Base-by-base conservation (phyloP, 495 filamentous ascomycete genomes). In the Xylaria telfairii region DNA sequence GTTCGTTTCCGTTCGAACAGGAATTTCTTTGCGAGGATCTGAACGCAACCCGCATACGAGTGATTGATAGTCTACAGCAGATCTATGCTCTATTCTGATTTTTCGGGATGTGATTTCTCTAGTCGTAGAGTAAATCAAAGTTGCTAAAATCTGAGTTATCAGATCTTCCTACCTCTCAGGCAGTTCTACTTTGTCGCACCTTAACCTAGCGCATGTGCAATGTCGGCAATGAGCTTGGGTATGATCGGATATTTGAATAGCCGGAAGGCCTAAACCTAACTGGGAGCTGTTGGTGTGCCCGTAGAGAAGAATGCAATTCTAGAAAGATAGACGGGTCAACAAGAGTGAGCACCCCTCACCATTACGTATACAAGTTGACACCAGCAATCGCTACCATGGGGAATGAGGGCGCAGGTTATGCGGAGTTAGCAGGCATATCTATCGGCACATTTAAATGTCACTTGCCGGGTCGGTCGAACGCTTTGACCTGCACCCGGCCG, bases 21-120 rank as follows among this genome's bases (percentile, higher is more conserved):
- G 26, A 78, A 71, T 5, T 30, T 77, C 3, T 65, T 80, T n/a
- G 77, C 76, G 47, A 80, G 72, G 59, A 17, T 83, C 3, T 82
- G 69, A 67, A 19, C 17, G 21, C 21, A 21, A 44, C 4, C 12
- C 12, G 37, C 41, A 19, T 51, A 37, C 9, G 13, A 34, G 24
- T 30, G 34, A 0, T 62, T 28, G 15, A 9, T 62, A 26, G 19
- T 24, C 21, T 8, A 53, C 4, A 53, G 21, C 12, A n/a, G n/a
- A n/a, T 53, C 57, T 39, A 39, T 32, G 9, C 19, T 24, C 34
- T n/a, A 26, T 53, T 53, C 1, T n/a, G n/a, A 26, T 24, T 26
- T 53, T 26, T 26, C n/a, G 10, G 47, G n/a, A 26, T 26, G 24
- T 53, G 10, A 24, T 26, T 26, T 53, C 24, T 4, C 24, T 53